Conservation (phyloP, 1,139 yeast species). For the Candida pseudoviswanathii region DNA sequence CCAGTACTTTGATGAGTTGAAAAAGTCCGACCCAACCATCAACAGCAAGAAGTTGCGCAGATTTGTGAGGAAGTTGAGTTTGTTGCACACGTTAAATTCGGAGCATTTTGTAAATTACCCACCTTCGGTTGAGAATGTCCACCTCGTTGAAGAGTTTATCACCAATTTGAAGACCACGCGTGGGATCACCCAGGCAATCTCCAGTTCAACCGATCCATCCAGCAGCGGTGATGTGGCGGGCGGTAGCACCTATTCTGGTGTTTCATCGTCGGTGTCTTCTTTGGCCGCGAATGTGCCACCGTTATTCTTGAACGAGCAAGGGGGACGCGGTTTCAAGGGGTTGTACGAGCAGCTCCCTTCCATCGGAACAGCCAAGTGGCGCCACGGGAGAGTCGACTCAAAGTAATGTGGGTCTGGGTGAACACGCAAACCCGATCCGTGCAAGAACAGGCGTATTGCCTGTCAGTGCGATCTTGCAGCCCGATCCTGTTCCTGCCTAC, state of each 20-base stretch:
- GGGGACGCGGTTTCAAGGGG: not conserved
- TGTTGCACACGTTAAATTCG: slow-evolving; percentile 22
- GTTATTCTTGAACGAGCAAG: slow-evolving; percentile 6
- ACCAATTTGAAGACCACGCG: not conserved
- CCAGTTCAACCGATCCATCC: slow-evolving; percentile 2
- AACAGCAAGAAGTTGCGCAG: slow-evolving; percentile 21
- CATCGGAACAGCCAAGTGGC: slow-evolving; percentile 33
- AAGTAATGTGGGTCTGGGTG: not conserved
- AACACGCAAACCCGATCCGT: too few species aligned
- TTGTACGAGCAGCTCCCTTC: slow-evolving; percentile 10
- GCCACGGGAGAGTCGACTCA: not conserved
- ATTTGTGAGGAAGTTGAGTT: slow-evolving; percentile 35
- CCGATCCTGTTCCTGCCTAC: too few species aligned
- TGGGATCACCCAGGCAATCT: not conserved
- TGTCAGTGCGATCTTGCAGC: too few species aligned
- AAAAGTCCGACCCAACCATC: slow-evolving; percentile 12
- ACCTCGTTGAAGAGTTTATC: slow-evolving; percentile 13
- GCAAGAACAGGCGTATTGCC: too few species aligned
- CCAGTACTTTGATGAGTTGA: slow-evolving; percentile 13
- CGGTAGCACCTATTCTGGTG: slow-evolving; percentile 8
- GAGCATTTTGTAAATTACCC: slow-evolving; percentile 10
- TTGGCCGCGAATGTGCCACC: slow-evolving; percentile 8
- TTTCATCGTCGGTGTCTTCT: slow-evolving; percentile 9
- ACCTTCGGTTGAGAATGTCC: slow-evolving; percentile 11
- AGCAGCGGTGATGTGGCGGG: slow-evolving; percentile 10